Base-by-base conservation (phyloP, 495 filamentous ascomycete genomes). In the Tuber brumale region DNA sequence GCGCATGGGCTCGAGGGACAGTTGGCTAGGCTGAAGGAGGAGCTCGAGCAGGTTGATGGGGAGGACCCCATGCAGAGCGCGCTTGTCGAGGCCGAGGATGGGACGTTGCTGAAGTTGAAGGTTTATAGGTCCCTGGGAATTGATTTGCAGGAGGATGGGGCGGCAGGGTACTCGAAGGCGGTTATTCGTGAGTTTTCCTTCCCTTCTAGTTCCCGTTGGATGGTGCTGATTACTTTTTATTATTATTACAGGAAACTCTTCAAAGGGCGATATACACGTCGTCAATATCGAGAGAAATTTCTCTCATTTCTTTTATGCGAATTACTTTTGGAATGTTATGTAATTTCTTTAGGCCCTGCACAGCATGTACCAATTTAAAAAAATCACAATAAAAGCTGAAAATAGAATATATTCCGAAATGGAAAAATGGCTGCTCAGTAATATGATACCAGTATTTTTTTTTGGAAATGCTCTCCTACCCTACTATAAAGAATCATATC, bases 241-340 rank as follows among this genome's bases (percentile, higher is more conserved):
- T 31, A 4, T 69, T 74, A 45, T 19, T 77, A 37, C 21, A 81
- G 79, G 95, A 74, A 97, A 96, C 84, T 91, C 89, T 77, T 87
- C 89, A 74, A 94, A 93, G 85, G 94, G 94, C 43, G 95, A 97
- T 84, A 93, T 97, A 73, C 92, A 97, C 83, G 92, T 98, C 43
- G 91, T 99, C 71, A 97, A 97, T 81, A 90, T 99, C 77, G 95
- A 97, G 81, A 89, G 92, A 71, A 97, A 94, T 84, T 94, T 97
- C 82, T 94, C 93, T 74, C 88, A 90, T 74, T 94, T 91, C 85
- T 98, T 96, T 83, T 97, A 99, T 83, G 91, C 94, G 39, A 95
- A 97, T 80, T 97, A 97, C 81, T 95, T 99, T 81, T 99, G 95
- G 95, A 89, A 91, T 39, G 79, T 61, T 14, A 66, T 80, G 73